These are phyloP conservation scores for Lentinula aciculospora DNA, from an alignment of 768 basidiomycete species.

Conservation along the genomic window DNA sequence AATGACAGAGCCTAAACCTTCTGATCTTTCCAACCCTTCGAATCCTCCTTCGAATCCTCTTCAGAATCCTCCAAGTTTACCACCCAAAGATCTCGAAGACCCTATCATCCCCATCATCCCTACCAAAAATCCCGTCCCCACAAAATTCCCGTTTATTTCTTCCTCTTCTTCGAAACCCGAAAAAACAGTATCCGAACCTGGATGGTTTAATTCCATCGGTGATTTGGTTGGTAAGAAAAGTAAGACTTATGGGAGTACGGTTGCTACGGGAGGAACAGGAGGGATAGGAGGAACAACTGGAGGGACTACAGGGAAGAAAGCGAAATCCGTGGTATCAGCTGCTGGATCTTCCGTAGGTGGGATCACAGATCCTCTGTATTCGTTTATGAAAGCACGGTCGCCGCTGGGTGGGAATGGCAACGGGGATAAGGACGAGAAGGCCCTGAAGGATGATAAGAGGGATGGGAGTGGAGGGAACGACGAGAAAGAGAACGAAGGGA, in stretches of 20 bases:
- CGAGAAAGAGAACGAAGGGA: background rate
- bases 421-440: background rate
- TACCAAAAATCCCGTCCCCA: background rate
- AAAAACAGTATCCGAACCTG: background rate
- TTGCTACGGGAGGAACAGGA: too few species aligned
- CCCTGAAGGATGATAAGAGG: too few species aligned
- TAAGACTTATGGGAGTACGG: too few species aligned
- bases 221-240: background rate
- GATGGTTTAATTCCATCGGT: background rate
- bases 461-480: too few species aligned
- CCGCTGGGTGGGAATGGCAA: background rate
- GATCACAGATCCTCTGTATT: background rate
- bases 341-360: background rate
- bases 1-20: background rate
- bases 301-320: background rate
- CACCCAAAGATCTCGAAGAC: background rate
- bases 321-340: background rate
- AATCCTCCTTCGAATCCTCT: background rate
- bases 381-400: background rate
- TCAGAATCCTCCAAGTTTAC: background rate
- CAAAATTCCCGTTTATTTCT: background rate
- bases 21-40: too few species aligned
- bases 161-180: background rate
- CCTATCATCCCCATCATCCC: background rate
- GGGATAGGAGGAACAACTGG: too few species aligned